Evolutionary conservation across 345 rosid species (phyloP).

Genomic region (Citrus australasica): DNA sequence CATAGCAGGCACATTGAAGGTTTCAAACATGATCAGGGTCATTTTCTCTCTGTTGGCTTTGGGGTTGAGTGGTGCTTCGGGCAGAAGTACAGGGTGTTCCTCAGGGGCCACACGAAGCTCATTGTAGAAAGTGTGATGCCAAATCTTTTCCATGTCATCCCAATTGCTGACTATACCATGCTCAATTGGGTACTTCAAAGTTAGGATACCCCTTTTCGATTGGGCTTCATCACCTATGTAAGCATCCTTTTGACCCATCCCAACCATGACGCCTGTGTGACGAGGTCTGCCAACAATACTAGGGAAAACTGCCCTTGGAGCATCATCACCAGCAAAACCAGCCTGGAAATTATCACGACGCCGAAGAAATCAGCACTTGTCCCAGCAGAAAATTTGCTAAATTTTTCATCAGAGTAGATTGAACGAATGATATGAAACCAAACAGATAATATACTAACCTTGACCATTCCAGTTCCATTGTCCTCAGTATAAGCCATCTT

Average conservation of each 20-base stretch:
- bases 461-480: conserved; percentile 39
- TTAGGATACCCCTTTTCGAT: conserved; percentile 47
- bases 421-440: neutral
- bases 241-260: conserved; percentile 54
- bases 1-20: conserved; percentile 43
- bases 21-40: conserved; percentile 51
- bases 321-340: conserved; percentile 69
- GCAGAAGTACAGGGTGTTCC: conserved; percentile 61
- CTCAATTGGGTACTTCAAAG: conserved; percentile 50
- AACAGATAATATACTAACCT: conserved; percentile 12
- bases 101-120: conserved; percentile 61
- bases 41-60: conserved; percentile 62
- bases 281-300: conserved; percentile 51
- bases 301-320: conserved; percentile 67
- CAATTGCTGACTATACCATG: conserved; percentile 50
- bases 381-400: neutral
- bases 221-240: conserved; percentile 53
- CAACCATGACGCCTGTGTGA: conserved; percentile 53
- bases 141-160: conserved; percentile 56
- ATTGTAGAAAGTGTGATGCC: conserved; percentile 58
- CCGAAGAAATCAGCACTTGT: neutral
- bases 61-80: conserved; percentile 63
- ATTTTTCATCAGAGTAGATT: neutral
- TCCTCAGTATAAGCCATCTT: conserved; percentile 26
- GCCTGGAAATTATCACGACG: conserved; percentile 9